Conservation (phyloP, 192 early-diverging fungal genomes). For the Coemansia sp. region DNA sequence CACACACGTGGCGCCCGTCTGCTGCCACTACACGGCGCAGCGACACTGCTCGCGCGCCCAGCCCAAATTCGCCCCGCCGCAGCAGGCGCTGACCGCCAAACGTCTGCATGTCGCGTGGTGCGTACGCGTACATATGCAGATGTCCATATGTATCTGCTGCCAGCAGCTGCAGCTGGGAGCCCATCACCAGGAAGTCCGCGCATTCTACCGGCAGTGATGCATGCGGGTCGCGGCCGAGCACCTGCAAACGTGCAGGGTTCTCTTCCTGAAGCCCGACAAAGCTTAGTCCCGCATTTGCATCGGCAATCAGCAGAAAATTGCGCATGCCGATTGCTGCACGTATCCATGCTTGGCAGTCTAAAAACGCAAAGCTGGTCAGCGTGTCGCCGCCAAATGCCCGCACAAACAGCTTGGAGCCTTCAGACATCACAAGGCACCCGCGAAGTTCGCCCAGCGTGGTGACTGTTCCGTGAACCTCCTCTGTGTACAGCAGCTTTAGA, state of each 20-base stretch:
- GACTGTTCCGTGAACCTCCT: constrained; percentile 86
- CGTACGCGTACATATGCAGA: constrained; percentile 79
- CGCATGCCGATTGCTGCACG: constrained; percentile 77
- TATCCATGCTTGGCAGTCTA: constrained; percentile 91
- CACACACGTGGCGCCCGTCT: constrained; percentile 43
- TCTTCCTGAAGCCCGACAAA: constrained; percentile 91
- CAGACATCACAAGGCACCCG: constrained; percentile 82
- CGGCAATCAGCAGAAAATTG: constrained; percentile 84
- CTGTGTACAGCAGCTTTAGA: constrained; percentile 77
- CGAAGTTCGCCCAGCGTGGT: constrained; percentile 80
- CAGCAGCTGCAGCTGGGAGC: constrained; percentile 71
- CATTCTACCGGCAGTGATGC: constrained; percentile 66
- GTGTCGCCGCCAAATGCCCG: constrained; percentile 77
- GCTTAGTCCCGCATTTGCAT: constrained; percentile 82
- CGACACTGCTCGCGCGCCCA: constrained; percentile 71
- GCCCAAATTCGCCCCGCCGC: constrained; percentile 83
- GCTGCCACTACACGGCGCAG: constrained; percentile 59
- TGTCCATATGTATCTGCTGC: constrained; percentile 72
- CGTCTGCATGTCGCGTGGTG: constrained; percentile 86
- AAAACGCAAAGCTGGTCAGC: constrained; percentile 87
- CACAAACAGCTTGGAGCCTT: constrained; percentile 86
- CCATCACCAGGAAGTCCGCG: constrained; percentile 76
- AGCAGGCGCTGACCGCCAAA: constrained; percentile 85
- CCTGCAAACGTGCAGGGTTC: constrained; percentile 82
- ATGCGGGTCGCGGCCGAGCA: constrained; percentile 88